Percentiles rank a stretch among this genome's conserved stretches.
phyloP scores from a whole-genome alignment of 139 green algal genomes.

The Chlorella sp. region DNA sequence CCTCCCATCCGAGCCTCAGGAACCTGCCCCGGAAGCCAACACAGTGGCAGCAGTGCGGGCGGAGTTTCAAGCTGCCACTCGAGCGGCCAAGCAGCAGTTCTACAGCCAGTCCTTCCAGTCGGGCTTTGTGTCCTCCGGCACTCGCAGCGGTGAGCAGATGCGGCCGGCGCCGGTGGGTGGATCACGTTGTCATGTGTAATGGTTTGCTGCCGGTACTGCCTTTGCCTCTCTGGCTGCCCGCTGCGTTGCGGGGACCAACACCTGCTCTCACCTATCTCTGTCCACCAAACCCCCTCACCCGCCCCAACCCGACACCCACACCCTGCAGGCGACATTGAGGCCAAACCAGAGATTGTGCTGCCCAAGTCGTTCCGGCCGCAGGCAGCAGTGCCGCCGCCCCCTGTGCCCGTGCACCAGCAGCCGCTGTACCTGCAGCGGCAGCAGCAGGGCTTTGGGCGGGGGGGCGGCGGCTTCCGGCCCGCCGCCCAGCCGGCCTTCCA shows the following conservation, averaged over 20 bases:
- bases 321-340: slow-evolving; percentile 48
- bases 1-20: slow-evolving; percentile 13
- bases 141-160: slow-evolving; percentile 32
- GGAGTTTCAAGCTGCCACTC: slow-evolving; percentile 30
- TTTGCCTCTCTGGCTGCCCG: not conserved
- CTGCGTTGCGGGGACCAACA: too few relatives aligned
- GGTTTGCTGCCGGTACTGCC: not conserved
- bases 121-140: slow-evolving; percentile 75
- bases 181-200: not conserved
- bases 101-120: slow-evolving; percentile 52
- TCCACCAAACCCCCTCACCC: not conserved
- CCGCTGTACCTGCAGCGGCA: slow-evolving; percentile 69
- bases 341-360: slow-evolving; percentile 65
- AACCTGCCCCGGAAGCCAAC: not conserved
- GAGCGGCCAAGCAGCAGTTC: slow-evolving; percentile 43
- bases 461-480: not conserved
- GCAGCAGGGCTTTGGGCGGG: slow-evolving; percentile 6
- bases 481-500: slow-evolving; percentile 55
- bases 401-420: slow-evolving; percentile 63
- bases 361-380: slow-evolving; percentile 48
- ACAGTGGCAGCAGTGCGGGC: slow-evolving; percentile 9
- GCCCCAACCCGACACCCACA: too few relatives aligned
- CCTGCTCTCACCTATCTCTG: not conserved
- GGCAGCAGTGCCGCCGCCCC: slow-evolving; percentile 46
- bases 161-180: not conserved